Percentiles rank a stretch among this genome's conserved stretches.
phyloP scores from a whole-genome alignment of 2,329 filamentous ascomycete species.

The Rosellinia necatrix region DNA sequence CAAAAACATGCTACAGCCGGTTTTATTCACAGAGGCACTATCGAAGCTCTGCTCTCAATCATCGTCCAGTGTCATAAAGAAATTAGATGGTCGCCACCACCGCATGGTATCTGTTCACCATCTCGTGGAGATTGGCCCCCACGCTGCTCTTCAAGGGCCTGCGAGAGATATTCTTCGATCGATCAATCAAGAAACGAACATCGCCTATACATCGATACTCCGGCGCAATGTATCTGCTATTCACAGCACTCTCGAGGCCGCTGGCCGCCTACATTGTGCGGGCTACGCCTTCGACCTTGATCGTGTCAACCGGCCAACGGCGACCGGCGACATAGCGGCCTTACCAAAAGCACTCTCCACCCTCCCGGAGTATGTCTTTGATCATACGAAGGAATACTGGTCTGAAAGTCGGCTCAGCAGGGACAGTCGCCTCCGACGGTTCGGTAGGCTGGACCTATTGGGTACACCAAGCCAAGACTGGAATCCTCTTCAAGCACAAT shows the following conservation, averaged over 20 bases:
- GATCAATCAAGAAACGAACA: background rate
- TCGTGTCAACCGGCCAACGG: background rate
- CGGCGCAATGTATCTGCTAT: background rate
- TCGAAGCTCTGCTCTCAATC: constrained; percentile 3
- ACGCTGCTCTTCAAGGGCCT: background rate
- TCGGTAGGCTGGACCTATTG: background rate
- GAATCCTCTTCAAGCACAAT: constrained; percentile 35
- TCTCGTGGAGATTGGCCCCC: constrained; percentile 17
- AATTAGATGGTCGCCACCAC: constrained; percentile 10
- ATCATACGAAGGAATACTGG: constrained; percentile 46
- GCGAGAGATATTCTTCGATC: background rate
- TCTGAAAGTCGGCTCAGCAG: constrained; percentile 39
- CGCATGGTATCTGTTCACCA: constrained; percentile 7
- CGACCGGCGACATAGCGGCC: background rate
- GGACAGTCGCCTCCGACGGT: background rate
- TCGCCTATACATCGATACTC: background rate
- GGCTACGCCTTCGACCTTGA: background rate
- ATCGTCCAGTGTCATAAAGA: background rate
- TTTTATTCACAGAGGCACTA: constrained; percentile 39
- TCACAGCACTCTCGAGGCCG: background rate
- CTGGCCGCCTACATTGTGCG: background rate
- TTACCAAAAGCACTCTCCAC: too few species aligned
- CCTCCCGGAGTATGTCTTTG: constrained; percentile 47
- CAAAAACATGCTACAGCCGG: constrained; percentile 38
- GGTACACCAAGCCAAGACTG: constrained; percentile 20